Base-by-base conservation (phyloP, 441 rosid genomes). In the Rhodomyrtus psidioides region DNA sequence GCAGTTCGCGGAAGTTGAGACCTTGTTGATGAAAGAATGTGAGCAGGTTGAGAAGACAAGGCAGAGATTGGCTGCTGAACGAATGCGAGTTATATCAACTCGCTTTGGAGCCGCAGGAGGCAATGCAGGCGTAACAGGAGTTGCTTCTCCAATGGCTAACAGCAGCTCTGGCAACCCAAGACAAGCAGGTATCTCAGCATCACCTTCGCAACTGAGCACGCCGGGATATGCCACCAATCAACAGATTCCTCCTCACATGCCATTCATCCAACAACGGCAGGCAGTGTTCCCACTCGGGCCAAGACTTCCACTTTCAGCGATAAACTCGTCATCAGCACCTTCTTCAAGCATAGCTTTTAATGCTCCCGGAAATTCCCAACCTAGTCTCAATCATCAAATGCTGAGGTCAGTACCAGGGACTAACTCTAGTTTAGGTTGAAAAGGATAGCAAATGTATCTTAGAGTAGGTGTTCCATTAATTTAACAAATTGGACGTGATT, bases 1-100 rank as follows among this genome's bases (percentile, higher is more conserved):
- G 91, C 99, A 96, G 90, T 97, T 97, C 89, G 98, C 99, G 23
- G 99, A 97, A 89, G 94, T 97, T 7, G 99, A 97, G 91, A 94
- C 98, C 53, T 84, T 95, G 88, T 90, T 97, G 82, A 95, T 95
- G 98, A 94, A 95, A 89, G 99, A 97, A 90, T 95, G 97, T 70
- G 99, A 97, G 89, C 99, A 97, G 92, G 96, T 96, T 79, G 98
- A 97, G 90, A 96, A 94, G 91, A 84, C 95, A 2, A 95, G 99
- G 89, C 99, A 94, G 92, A 94, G 97, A 90, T 91, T 92, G 87
- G 93, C 93, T n/a, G 90, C 95, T 7, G 99, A 97, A 89, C 90
- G 97, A 75, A 90, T 93, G 27, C 98, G 97, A 34, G 86, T 95
- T 84, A 81, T 92, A 62, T 91, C 97, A 28, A 74, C 95, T 82